Evolutionary conservation across 495 filamentous ascomycete genomes (phyloP), one percentile per base, ranked within the genome.

Genomic region (Aspergillus sparsus): DNA sequence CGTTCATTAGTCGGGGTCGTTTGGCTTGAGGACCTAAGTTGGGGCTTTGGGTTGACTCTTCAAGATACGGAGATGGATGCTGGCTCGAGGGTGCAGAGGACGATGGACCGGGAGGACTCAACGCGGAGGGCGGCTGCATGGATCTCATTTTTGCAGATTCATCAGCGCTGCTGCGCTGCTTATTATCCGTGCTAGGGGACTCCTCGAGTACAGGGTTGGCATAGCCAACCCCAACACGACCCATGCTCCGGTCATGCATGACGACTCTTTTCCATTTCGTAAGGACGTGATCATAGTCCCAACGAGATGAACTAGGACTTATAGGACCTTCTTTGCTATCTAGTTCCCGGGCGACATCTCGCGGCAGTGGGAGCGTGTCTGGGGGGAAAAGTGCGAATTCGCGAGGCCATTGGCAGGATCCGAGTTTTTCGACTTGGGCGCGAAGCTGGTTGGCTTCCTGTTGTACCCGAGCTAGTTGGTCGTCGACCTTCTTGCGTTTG

Each of bases 391-490:
- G 76, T 21, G 82, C 82, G 66, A 89, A 89, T 63, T 93, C 89
- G 6, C 85, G 79, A 7, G 88, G 87, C 66, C 89, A 86, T 65
- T 91, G 86, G 54, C 84, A 81, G 16, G 83, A 80, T 44, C 81
- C 86, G 5, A 92, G 73, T 18, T 86, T 82, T 49, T 91, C 87
- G 18, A 91, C 79, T 66, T 91, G 87, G 0, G 77, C 72, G 54
- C 85, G 87, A 18, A 94, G 81, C 65, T 92, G 86, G 39, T 83
- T 83, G 21, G 87, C 85, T 68, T 95, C 89, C 66, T 90, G 87
- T 49, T 85, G 82, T 3, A 85, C 79, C 9, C 78, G 68, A 16
- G 86, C 85, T 27, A 92, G 82, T 35, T 79, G 76, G 13, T 83
- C 78, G 58, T 88, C 85, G 2, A 85, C 62, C 13, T 82, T 81